phyloP scores from a whole-genome alignment of 495 filamentous ascomycete species.

The Bombardia bombarda region DNA sequence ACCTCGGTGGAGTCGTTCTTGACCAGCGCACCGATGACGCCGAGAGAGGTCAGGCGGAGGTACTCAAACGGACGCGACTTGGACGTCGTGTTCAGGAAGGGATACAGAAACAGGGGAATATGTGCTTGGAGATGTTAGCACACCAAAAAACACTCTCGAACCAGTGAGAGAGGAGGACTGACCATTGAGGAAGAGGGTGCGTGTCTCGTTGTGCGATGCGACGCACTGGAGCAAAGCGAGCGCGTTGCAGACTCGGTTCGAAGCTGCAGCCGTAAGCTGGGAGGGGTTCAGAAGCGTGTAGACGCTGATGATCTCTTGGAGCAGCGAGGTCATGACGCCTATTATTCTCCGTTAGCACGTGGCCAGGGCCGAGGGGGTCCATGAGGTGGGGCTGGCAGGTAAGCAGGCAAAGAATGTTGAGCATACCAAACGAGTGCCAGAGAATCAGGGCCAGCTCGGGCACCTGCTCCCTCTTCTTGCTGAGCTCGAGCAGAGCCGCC shows the following conservation, averaged over 20 bases:
- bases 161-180: neutral
- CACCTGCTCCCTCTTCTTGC: constrained; percentile 98
- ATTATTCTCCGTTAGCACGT: neutral
- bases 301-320: constrained; percentile 98
- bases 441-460: constrained; percentile 93
- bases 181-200: constrained; percentile 89
- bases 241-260: constrained; percentile 96
- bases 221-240: constrained; percentile 95
- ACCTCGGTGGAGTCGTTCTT: constrained; percentile 99
- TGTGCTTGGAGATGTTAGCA: constrained; percentile 75
- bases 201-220: constrained; percentile 93
- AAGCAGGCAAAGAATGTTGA: neutral
- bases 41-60: constrained; percentile 92
- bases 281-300: constrained; percentile 95
- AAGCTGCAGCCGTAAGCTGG: constrained; percentile 91
- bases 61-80: constrained; percentile 99
- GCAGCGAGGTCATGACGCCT: constrained; percentile 97
- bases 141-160: too few relatives aligned
- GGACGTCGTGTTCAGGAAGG: constrained; percentile 97
- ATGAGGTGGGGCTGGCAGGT: too few relatives aligned
- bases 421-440: constrained; percentile 94
- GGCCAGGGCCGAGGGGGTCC: too few relatives aligned
- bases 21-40: constrained; percentile 93
- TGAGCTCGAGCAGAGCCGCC: constrained; percentile 86
- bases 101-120: constrained; percentile 96